Base-by-base conservation (phyloP, 2,329 filamentous ascomycete genomes). In the Pyrenophora graminea region DNA sequence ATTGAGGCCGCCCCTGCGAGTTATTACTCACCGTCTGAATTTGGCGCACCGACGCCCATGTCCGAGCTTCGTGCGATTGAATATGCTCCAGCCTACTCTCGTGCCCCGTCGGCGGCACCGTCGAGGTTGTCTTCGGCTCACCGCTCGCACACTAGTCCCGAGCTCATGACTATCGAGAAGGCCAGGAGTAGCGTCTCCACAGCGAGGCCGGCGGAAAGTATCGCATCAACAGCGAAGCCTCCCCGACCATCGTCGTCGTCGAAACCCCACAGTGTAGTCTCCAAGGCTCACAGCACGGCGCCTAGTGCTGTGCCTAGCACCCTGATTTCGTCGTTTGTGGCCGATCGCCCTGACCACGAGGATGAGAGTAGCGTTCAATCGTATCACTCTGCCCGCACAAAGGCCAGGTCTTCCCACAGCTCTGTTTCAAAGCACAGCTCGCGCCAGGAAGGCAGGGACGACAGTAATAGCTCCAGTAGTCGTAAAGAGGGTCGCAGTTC, bases 1-100 rank as follows among this genome's bases (percentile, higher is more conserved):
- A 75, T 78, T 45, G 76, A 77, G 56, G 67, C 73, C 3, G 70
- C 71, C 12, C 68, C 70, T 2, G 59, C 59, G 13, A 70, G 66
- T 51, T 70, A 70, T 45, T 67, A 72, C 41, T 63, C 67, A 31
- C 69, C 67, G n/a, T 65, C 66, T 17, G 66, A 69, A 3, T 68
- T 66, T 15, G 56, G 58, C 18, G 55, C 69, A 23, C 66, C 64
- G 27, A 68, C 69, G 3, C 56, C 61, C 44, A 53, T 61, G 13
- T 48, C 56, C 41, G 59, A 60, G 52, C 61, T 53, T 42, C 51
- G 51, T 37, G 56, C 63, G 10, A 66, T 72, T 32, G 71, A 75
- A 48, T 75, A 75, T 62, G 53, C 61, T 4, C 71, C 71, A 9
- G 70, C 72, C 12, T 55, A 58, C 27, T 71, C 66, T 36, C 59